Evolutionary conservation across 352 stramenopile species (phyloP), one percentile per base, ranked within the genome.

Genomic region (Globisporangium nagaii): DNA sequence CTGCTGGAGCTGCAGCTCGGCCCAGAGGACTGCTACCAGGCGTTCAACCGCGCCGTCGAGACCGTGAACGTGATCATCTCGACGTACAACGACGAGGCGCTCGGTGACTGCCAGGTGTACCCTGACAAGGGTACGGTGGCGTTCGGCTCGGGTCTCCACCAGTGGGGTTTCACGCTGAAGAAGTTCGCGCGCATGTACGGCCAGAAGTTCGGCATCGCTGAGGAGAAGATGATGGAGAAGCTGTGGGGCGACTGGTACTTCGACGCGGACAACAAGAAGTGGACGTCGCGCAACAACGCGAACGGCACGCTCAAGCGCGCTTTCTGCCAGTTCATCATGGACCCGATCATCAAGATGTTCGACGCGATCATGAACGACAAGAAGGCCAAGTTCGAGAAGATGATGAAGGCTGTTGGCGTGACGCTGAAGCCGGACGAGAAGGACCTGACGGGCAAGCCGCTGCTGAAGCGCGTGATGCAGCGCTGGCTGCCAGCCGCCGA

Each of bases 261-360:
- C 75, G 84, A 97, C 59, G 75, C 91, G 24, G 75, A 73, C 3
- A 95, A 94, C 67, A 98, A 98, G 84, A 98, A 99, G 66, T 99
- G 95, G 95, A 98, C 90, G 41, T 78, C 59, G 55, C 85, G 91
- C 70, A 96, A 98, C 79, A 98, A 98, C 78, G 79, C 79, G 24
- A 66, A 66, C 36, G 92, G 92, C 60, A 90, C 79, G 22, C 85
- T 99, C 47, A 98, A 99, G 80, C 95, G 97, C 72, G 97, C 96
- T 60, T 99, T 99, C 79, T 98, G 96, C 70, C 96, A 99, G 83
- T 99, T 99, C 84, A 99, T 99, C 83, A 97, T 98, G 78, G 96
- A 98, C 56, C 97, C 97, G 30, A 98, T 99, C 76, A 98, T 97
- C 73, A 98, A 98, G 73, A 96, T 99, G 73, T 99, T 99, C 75